These are phyloP conservation scores for Diospyros kaki DNA, from an alignment of 148 eudicot species.

Conservation along the genomic window DNA sequence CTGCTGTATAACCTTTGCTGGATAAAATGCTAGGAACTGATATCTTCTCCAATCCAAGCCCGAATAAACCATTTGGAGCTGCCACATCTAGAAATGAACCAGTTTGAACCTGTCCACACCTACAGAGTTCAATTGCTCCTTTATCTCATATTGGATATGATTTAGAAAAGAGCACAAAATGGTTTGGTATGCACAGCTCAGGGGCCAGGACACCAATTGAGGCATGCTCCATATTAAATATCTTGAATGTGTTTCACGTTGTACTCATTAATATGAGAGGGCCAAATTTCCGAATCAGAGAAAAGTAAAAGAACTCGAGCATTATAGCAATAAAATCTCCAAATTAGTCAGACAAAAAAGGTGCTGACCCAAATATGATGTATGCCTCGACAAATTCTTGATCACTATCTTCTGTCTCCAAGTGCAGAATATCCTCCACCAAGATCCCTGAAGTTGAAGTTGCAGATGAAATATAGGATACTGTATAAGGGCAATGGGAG, in stretches of 20 bases:
- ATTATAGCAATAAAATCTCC: neutral
- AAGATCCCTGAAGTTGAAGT: conserved; percentile 91
- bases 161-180: neutral
- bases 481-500: conserved; percentile 65
- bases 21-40: conserved; percentile 88
- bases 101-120: conserved; percentile 94
- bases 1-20: conserved; percentile 65
- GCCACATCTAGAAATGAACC: conserved; percentile 93
- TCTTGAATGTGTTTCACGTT: neutral
- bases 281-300: neutral
- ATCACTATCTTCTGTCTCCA: conserved; percentile 7
- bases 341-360: neutral
- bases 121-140: conserved; percentile 32
- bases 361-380: conserved; percentile 83
- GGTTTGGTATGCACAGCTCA: neutral
- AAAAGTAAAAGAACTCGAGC: neutral
- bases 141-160: neutral
- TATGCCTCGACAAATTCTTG: conserved; percentile 39
- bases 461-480: conserved; percentile 86
- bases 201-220: neutral
- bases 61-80: conserved; percentile 96
- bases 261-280: neutral
- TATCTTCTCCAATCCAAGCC: conserved; percentile 85
- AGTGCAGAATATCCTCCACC: conserved; percentile 16
- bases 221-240: neutral